Evolutionary conservation across 371 early-diverging fungal genomes (phyloP).

Genomic region (Entomophthora muscae): DNA sequence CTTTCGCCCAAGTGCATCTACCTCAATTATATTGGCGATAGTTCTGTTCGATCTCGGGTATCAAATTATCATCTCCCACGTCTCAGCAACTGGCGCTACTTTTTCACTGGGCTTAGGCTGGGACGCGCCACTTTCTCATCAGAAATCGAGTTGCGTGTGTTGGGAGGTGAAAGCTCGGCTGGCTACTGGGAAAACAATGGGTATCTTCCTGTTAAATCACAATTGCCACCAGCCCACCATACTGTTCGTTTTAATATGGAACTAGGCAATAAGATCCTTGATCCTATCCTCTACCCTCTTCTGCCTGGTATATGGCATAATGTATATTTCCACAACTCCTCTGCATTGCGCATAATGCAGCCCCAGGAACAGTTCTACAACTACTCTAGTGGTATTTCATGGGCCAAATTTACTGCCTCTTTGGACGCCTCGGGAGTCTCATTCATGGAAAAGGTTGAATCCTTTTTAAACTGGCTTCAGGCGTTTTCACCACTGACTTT

Average conservation of each 20-base stretch:
- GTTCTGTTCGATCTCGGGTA: constrained; percentile 8
- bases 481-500: no score
- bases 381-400: neutral
- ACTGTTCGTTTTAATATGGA: constrained; percentile 9
- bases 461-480: neutral
- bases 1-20: constrained; percentile 9
- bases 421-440: neutral
- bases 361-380: constrained; percentile 2
- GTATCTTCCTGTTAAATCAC: constrained; percentile 1
- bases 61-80: constrained; percentile 9
- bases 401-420: neutral
- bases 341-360: neutral
- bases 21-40: constrained; percentile 10
- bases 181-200: constrained; percentile 13
- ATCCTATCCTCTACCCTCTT: constrained; percentile 11
- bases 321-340: constrained; percentile 11
- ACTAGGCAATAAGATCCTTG: constrained; percentile 9
- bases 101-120: neutral
- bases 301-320: constrained; percentile 13
- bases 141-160: constrained; percentile 7
- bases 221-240: constrained; percentile 12
- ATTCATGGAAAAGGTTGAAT: neutral
- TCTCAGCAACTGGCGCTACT: neutral
- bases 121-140: constrained; percentile 7
- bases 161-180: constrained; percentile 6